These are phyloP conservation scores for Schizonepeta tenuifolia DNA, from an alignment of 257 asterid genomes.

Conservation along the genomic window DNA sequence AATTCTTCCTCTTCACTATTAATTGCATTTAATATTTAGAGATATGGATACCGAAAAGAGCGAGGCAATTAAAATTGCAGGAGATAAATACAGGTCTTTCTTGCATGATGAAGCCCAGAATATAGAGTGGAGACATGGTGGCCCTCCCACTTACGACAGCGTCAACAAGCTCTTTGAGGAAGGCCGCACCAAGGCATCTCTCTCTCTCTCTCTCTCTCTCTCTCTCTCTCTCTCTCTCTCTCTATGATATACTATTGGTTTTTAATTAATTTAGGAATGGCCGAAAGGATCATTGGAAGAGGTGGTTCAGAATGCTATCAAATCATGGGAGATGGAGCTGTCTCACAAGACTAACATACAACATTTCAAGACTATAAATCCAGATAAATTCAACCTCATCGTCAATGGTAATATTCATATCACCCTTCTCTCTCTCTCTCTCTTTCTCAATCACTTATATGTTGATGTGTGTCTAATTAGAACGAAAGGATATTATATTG, in stretches of 20 bases:
- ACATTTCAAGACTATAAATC: slow-evolving; percentile 78
- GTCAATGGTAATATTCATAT: slow-evolving; percentile 59
- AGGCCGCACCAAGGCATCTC: slow-evolving; percentile 70
- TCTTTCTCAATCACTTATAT: no score
- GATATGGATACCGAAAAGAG: slow-evolving; percentile 24
- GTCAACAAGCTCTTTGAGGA: slow-evolving; percentile 74
- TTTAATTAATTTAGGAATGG: slow-evolving; percentile 56
- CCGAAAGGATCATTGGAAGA: slow-evolving; percentile 79
- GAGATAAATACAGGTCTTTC: slow-evolving; percentile 71
- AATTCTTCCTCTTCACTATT: background rate
- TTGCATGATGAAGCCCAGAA: slow-evolving; percentile 59
- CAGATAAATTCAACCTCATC: slow-evolving; percentile 75
- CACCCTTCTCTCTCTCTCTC: background rate
- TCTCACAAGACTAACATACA: slow-evolving; percentile 78
- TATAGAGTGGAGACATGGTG: slow-evolving; percentile 87
- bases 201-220: slow-evolving; percentile 3
- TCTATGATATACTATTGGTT: background rate
- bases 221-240: background rate
- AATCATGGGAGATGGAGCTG: slow-evolving; percentile 95
- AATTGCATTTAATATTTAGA: slow-evolving; percentile 2
- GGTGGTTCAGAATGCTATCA: slow-evolving; percentile 86
- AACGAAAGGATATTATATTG: no score
- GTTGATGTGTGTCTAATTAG: no score
- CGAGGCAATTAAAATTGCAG: slow-evolving; percentile 16
- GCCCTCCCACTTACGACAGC: slow-evolving; percentile 66